Base-by-base conservation (phyloP, 805 yeast species). In the Sugiyamaella mastotermitis region DNA sequence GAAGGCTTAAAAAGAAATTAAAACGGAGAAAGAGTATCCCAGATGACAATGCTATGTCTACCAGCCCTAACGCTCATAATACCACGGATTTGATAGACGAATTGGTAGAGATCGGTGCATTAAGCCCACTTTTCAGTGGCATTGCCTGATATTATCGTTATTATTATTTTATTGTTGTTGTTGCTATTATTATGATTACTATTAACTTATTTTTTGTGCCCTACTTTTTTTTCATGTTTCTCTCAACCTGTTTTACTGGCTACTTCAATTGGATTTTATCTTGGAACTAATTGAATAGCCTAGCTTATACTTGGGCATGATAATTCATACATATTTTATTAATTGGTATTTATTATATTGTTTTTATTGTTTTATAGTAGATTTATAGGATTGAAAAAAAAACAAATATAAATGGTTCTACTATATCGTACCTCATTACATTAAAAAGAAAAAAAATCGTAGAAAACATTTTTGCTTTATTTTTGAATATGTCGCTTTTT, bases 61-160 rank as follows among this genome's bases (percentile, higher is more conserved):
- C 19, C 27, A 42, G 35, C 13, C 36, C 33, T 17, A 42, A 45
- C 27, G 42, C 36, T 15, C 34, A 33, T 3, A 49, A 40, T 14
- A 35, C 49, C 19, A 43, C 53, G 31, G 61, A 58, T 31, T 40
- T 57, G 32, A 51, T 56, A n/a, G 62, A 58, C 17, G 62, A 58
- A 45, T 47, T 58, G 33, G 55, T 58, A 9, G 62, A 60, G 15
- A 49, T 54, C 16, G 62, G 63, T 3, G 63, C 58, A 5, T 46
- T 60, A 35, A 53, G 59, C 29, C 64, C 65, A 14, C 38, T 58
- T 23, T 57, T 55, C 43, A 50, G 53, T 25, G 51, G 50, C 21
- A 31, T 47, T 20, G 30, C 33, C 19, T 45, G n/a, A 27, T 13
- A 7, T 13, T 9, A 14, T 18, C 6, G 33, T 11, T 5, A 8